Evolutionary conservation across 1,284 basidiomycete species (phyloP), one percentile per base, ranked within the genome.

Genomic region (Cryptococcus hybrid): DNA sequence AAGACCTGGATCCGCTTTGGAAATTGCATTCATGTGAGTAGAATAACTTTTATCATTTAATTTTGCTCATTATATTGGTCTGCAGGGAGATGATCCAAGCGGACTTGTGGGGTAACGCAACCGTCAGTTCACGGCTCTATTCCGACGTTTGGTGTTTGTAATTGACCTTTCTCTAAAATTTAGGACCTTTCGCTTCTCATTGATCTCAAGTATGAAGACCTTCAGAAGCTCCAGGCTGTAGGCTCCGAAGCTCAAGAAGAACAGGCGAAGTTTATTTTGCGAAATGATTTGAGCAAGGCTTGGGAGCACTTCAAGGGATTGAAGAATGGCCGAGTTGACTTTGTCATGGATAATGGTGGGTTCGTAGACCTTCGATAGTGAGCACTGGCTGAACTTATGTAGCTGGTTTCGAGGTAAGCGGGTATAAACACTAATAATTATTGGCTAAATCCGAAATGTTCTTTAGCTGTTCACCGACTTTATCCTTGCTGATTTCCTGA

Each of bases 401-500:
- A 92, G 90, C 89, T 68, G 91, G 92, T 1, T 97, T 97, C 64
- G 94, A 98, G 81, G 86, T 87, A 62, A 38, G 76, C 63, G 7
- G 9, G n/a, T 11, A n/a, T 37, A 6, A 18, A 37, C 34, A 38
- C 34, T 13, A 15, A 9, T 7, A 11, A 36, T 13, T 3, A 12
- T 6, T 39, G 13, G 34, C 46, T 46, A n/a, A 35, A 39, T 15
- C n/a, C n/a, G 50, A 34, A 42, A 7, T 13, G 15, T 47, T 9
- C 34, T 9, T 36, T 62, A 92, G 88, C 81, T 98, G 12, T 93
- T 91, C 76, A 96, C 94, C 1, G 96, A 98, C 72, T 79, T 98
- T 37, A 86, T 97, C 18, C 87, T 99, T 62, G 95, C 94, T 40
- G 95, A 99, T 73, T 98, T 96, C 73, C 79, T 97, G 36, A 83